These are phyloP conservation scores for Colletotrichum cuscutae DNA, from an alignment of 2,329 filamentous ascomycete species.

Conservation along the genomic window DNA sequence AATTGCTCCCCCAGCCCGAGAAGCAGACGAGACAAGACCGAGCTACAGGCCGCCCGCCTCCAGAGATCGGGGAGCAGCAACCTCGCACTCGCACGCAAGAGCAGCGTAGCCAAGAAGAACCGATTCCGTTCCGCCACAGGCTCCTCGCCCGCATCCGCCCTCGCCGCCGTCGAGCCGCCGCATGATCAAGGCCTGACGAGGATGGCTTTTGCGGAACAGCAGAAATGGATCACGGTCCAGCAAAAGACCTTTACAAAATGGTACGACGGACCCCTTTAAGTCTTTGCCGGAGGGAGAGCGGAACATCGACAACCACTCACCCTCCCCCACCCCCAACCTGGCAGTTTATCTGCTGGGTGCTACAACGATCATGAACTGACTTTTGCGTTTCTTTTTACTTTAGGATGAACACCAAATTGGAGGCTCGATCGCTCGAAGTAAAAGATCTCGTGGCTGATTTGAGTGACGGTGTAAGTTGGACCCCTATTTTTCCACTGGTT, in stretches of 20 bases:
- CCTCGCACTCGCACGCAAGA: conserved; percentile 43
- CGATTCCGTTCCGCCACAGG: conserved; percentile 48
- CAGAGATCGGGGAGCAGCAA: conserved; percentile 56
- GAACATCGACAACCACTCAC: background rate
- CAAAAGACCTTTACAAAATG: conserved; percentile 99
- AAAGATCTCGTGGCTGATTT: conserved; percentile 90
- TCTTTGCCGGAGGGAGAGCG: conserved; percentile 11
- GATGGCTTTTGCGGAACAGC: conserved; percentile 73
- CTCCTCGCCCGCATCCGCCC: conserved; percentile 51
- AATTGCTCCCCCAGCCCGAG: conserved; percentile 46
- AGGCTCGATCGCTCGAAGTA: conserved; percentile 80
- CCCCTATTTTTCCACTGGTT: conserved; percentile 12
- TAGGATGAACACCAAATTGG: conserved; percentile 96
- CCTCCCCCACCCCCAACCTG: background rate
- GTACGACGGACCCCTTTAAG: conserved; percentile 55
- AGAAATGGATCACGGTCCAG: conserved; percentile 83
- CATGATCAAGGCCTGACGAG: conserved; percentile 63
- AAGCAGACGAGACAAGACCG: conserved; percentile 57
- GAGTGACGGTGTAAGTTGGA: conserved; percentile 84
- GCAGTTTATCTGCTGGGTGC: background rate
- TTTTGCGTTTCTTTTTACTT: conserved; percentile 1
- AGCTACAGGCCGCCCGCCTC: conserved; percentile 60
- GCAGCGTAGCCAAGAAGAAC: conserved; percentile 42
- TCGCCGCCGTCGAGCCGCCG: conserved; percentile 57
- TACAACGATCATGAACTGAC: conserved; percentile 27